Conservation (phyloP, 116 monocot genomes). For the Thalassia testudinum region DNA sequence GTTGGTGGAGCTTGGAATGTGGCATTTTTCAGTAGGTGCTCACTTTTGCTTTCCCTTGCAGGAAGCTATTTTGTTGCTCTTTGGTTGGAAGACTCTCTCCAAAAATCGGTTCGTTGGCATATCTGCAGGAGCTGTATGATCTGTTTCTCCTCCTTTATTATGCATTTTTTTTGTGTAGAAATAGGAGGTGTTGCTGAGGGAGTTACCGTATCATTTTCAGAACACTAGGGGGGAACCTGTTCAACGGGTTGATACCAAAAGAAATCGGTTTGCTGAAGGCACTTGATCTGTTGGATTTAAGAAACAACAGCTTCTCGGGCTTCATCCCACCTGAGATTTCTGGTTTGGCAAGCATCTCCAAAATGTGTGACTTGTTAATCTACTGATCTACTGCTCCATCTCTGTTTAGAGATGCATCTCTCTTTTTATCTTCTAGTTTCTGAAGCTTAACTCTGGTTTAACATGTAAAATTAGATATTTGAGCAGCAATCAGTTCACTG, state of each 20-base stretch:
- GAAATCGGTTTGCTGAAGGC: constrained; percentile 61
- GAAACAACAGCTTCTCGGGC: constrained; percentile 56
- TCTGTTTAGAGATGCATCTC: constrained; percentile 1
- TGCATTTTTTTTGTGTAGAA: too few relatives aligned
- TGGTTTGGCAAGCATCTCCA: constrained; percentile 34
- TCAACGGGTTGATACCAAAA: constrained; percentile 62
- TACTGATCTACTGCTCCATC: neutral
- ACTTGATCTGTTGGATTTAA: constrained; percentile 62
- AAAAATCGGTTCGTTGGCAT: constrained; percentile 42
- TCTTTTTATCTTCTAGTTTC: neutral
- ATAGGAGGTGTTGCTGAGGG: too few relatives aligned
- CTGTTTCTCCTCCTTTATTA: neutral
- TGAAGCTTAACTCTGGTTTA: constrained; percentile 1
- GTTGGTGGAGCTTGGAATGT: too few relatives aligned
- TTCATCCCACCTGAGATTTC: constrained; percentile 63
- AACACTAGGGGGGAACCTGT: constrained; percentile 37
- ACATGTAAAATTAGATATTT: constrained; percentile 28
- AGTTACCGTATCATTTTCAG: constrained; percentile 15
- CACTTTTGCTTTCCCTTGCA: constrained; percentile 17
- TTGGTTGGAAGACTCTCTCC: constrained; percentile 70
- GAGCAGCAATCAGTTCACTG: constrained; percentile 48
- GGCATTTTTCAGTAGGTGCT: too few relatives aligned
- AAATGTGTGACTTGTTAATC: constrained; percentile 27
- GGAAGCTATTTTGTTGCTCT: constrained; percentile 56
- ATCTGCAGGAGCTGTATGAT: constrained; percentile 61